These are phyloP conservation scores for Aaosphaeria pasadenensis DNA, from an alignment of 2,329 filamentous ascomycete genomes.

Conservation along the genomic window DNA sequence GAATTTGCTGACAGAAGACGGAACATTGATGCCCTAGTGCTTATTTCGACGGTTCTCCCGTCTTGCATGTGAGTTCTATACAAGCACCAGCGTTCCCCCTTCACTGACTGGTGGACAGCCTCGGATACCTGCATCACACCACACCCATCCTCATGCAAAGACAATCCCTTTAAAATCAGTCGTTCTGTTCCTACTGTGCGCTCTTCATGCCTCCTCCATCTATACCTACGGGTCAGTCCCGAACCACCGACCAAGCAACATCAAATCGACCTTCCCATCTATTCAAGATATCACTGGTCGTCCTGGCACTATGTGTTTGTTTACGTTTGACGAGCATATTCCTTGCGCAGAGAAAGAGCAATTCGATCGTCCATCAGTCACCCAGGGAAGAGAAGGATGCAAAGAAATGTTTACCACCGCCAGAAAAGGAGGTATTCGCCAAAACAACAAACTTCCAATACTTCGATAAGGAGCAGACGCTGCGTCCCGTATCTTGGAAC, in stretches of 20 bases:
- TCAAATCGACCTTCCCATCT: conserved; percentile 8
- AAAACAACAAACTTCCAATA: too few relatives aligned
- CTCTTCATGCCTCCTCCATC: conserved; percentile 29
- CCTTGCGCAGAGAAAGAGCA: conserved; percentile 16
- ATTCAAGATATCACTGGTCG: conserved; percentile 13
- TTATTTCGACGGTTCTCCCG: conserved; percentile 32
- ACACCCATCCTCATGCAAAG: conserved; percentile 22
- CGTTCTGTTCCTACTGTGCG: conserved; percentile 6
- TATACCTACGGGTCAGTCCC: conserved; percentile 12
- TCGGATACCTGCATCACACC: conserved; percentile 25
- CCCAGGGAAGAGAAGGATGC: neutral
- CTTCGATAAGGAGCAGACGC: neutral
- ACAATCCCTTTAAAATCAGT: conserved; percentile 15
- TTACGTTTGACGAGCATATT: too few relatives aligned
- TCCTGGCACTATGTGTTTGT: too few relatives aligned
- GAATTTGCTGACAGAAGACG: conserved; percentile 25
- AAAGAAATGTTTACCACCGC: neutral
- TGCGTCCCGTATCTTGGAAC: neutral
- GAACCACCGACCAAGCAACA: conserved; percentile 8
- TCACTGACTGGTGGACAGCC: conserved; percentile 29
- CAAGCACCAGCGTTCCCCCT: conserved; percentile 22
- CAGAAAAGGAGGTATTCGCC: neutral
- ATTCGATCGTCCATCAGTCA: conserved; percentile 3
- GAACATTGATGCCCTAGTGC: conserved; percentile 27
- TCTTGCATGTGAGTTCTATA: conserved; percentile 33